Evolutionary conservation across 2,329 filamentous ascomycete species (phyloP).

Genomic region (Aspergillus bombycis): DNA sequence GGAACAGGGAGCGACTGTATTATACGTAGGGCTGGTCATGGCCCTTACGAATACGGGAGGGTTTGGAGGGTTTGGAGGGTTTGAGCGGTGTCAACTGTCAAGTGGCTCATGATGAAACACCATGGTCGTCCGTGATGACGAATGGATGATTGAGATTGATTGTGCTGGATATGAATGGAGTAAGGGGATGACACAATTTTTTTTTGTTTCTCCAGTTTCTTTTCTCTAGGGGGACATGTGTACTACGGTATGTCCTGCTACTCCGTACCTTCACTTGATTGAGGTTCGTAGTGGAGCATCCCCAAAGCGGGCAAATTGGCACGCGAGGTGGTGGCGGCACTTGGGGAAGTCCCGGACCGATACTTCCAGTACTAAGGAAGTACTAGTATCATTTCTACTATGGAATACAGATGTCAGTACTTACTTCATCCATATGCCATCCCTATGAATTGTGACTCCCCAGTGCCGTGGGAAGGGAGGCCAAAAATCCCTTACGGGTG

Average conservation of each 20-base stretch:
- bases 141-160: neutral
- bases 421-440: no score
- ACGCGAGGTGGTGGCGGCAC: conserved; percentile 17
- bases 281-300: conserved; percentile 5
- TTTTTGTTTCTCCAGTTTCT: neutral
- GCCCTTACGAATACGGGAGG: neutral
- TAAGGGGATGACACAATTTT: neutral
- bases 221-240: no score
- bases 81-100: neutral
- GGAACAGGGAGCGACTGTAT: neutral
- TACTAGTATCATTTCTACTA: no score
- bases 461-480: neutral
- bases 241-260: no score
- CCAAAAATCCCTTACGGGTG: neutral
- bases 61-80: neutral
- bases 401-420: no score
- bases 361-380: no score
- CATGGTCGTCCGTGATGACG: neutral
- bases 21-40: neutral
- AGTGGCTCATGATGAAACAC: neutral
- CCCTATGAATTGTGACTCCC: neutral
- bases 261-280: no score
- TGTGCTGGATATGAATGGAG: neutral
- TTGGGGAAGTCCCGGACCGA: neutral
- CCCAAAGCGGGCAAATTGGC: conserved; percentile 20